Evolutionary conservation across 148 eudicot species (phyloP).

Genomic region (Nepenthes mirabilis): DNA sequence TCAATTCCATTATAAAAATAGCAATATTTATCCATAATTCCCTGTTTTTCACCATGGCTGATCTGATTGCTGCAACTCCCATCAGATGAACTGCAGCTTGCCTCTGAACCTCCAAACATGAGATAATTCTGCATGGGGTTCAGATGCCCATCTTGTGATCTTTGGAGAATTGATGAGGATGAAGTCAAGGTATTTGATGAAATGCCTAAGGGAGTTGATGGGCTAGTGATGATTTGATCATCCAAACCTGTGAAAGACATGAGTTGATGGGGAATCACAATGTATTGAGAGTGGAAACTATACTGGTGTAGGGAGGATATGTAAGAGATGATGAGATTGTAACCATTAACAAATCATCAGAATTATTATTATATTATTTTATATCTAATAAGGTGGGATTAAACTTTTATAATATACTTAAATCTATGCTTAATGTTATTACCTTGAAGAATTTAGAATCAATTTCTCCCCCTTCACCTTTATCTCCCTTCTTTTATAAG

Average conservation of each 20-base stretch:
- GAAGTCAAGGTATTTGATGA: neutral
- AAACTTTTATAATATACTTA: too few species aligned
- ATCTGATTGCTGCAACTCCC: conserved; percentile 22
- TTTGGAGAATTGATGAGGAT: neutral
- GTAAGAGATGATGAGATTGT: too few species aligned
- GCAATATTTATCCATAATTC: conserved; percentile 4
- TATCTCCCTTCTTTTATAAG: too few species aligned
- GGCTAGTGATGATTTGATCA: conserved; percentile 4
- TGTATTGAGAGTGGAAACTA: neutral
- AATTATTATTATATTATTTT: too few species aligned
- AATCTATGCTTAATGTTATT: too few species aligned
- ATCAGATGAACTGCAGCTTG: conserved; percentile 41
- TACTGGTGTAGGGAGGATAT: neutral
- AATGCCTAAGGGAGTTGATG: neutral
- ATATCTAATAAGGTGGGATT: too few species aligned
- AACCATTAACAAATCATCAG: too few species aligned
- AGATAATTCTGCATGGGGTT: conserved; percentile 19
- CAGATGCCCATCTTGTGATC: neutral
- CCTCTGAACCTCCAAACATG: conserved; percentile 14
- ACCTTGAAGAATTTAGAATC: too few species aligned
- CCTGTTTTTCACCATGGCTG: conserved; percentile 1
- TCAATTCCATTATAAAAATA: conserved; percentile 11
- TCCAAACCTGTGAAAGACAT: conserved; percentile 4
- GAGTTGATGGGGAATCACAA: conserved; percentile 1
- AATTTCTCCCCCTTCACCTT: too few species aligned